These are phyloP conservation scores for Paraconiothyrium brasiliense DNA, from an alignment of 2,329 filamentous ascomycete genomes.

Conservation along the genomic window DNA sequence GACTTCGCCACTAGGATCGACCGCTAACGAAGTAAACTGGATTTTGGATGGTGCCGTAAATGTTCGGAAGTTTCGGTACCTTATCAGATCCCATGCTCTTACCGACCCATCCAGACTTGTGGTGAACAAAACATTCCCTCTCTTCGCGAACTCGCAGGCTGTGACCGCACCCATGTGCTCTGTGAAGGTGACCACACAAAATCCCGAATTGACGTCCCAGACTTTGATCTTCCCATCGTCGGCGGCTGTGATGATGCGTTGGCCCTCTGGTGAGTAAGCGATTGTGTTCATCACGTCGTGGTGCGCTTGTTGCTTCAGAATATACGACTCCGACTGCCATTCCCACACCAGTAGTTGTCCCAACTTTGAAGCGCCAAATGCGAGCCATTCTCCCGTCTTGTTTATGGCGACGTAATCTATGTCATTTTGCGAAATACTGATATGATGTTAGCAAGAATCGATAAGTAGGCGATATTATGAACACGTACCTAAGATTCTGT, in stretches of 20 bases:
- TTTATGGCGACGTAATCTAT: slow-evolving; percentile 97
- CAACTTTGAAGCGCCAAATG: slow-evolving; percentile 93
- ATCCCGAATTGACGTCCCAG: slow-evolving; percentile 95
- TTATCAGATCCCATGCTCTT: slow-evolving; percentile 92
- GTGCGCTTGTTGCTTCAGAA: slow-evolving; percentile 97
- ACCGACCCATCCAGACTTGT: slow-evolving; percentile 94
- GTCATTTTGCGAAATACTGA: slow-evolving; percentile 94
- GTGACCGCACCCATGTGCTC: slow-evolving; percentile 96
- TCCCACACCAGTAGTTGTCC: slow-evolving; percentile 99
- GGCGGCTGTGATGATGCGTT: slow-evolving; percentile 89
- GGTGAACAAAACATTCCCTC: slow-evolving; percentile 95
- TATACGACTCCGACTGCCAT: slow-evolving; percentile 99
- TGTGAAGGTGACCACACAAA: slow-evolving; percentile 97
- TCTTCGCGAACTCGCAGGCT: slow-evolving; percentile 92
- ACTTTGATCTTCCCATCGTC: slow-evolving; percentile 99
- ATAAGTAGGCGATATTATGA: background rate
- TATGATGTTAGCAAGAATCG: slow-evolving; percentile 27
- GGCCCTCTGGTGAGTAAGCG: slow-evolving; percentile 91
- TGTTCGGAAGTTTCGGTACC: slow-evolving; percentile 96
- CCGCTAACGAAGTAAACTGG: slow-evolving; percentile 91
- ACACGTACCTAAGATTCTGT: slow-evolving; percentile 72
- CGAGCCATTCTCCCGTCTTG: slow-evolving; percentile 93
- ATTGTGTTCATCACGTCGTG: slow-evolving; percentile 95
- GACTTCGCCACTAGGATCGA: slow-evolving; percentile 97
- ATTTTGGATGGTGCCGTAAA: slow-evolving; percentile 93